A percentile compares a stretch with the other conserved stretches of the same genome.
phyloP scores from a whole-genome alignment of 1,139 yeast species.

The Nadsonia starkeyi-henricii region DNA sequence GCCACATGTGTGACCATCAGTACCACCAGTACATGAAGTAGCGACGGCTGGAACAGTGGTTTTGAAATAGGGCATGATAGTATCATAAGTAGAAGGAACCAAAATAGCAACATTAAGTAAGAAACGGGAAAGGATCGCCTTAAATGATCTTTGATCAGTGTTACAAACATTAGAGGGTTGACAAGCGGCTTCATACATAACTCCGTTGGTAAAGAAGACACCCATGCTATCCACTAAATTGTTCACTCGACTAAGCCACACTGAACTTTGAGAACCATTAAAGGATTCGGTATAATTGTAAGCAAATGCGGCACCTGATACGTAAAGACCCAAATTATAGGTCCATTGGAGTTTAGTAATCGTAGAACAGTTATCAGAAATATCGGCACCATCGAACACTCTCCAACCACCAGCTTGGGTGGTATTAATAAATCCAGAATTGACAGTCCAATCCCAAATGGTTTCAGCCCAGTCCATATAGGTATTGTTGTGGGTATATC shows the following conservation, averaged over 20 bases:
- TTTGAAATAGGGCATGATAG: slow-evolving; percentile 38
- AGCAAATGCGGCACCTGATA: slow-evolving; percentile 73
- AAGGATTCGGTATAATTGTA: slow-evolving; percentile 47
- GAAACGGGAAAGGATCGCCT: slow-evolving; percentile 67
- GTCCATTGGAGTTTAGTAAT: slow-evolving; percentile 64
- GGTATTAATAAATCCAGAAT: slow-evolving; percentile 37
- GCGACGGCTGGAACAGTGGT: slow-evolving; percentile 73
- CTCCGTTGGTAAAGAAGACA: slow-evolving; percentile 41
- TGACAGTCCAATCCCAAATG: slow-evolving; percentile 70
- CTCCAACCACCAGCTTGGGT: slow-evolving; percentile 16
- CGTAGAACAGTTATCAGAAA: slow-evolving; percentile 41
- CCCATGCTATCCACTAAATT: slow-evolving; percentile 18
- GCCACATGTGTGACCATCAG: slow-evolving; percentile 85
- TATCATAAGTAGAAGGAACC: slow-evolving; percentile 47
- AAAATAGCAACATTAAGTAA: slow-evolving; percentile 61
- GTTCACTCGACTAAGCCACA: slow-evolving; percentile 31
- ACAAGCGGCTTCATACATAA: slow-evolving; percentile 77
- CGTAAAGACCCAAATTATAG: slow-evolving; percentile 70
- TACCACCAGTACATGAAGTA: slow-evolving; percentile 69
- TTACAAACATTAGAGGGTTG: slow-evolving; percentile 52
- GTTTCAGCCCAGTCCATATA: slow-evolving; percentile 67
- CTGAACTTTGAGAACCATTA: slow-evolving; percentile 28
- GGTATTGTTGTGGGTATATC: slow-evolving; percentile 55
- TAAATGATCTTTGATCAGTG: slow-evolving; percentile 82
- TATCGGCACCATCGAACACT: slow-evolving; percentile 67